phyloP scores from a whole-genome alignment of 495 filamentous ascomycete species.

The Hypoxylon fragiforme region DNA sequence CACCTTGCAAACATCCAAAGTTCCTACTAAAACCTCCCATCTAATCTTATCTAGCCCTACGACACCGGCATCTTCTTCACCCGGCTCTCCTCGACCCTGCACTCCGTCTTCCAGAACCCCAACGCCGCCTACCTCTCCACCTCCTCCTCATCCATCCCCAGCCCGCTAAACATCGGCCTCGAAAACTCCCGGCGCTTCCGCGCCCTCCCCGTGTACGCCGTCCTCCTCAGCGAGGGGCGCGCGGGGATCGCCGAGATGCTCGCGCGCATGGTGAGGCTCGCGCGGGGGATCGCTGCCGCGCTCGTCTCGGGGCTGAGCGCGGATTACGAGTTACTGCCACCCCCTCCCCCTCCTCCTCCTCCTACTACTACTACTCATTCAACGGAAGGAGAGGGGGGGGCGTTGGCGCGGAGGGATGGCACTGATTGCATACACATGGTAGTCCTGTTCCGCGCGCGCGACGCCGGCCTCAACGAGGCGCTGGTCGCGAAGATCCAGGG shows the following conservation, averaged over 20 bases:
- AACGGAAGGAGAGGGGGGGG: too few species aligned
- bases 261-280: constrained; percentile 68
- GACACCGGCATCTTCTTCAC: constrained; percentile 90
- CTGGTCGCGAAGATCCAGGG: constrained; percentile 74
- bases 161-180: constrained; percentile 83
- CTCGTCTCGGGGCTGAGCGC: constrained; percentile 49
- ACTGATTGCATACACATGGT: constrained; percentile 67
- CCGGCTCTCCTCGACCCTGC: constrained; percentile 58
- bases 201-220: constrained; percentile 84
- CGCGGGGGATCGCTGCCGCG: constrained; percentile 66
- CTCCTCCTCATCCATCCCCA: constrained; percentile 58
- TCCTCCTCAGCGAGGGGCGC: constrained; percentile 73
- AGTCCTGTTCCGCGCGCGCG: constrained; percentile 78
- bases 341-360: too few species aligned
- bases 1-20: background rate
- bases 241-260: constrained; percentile 73
- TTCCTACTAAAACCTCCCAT: constrained; percentile 6
- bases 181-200: constrained; percentile 93
- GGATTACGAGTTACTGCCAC: constrained; percentile 70
- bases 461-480: constrained; percentile 64
- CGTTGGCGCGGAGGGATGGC: too few species aligned
- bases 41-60: constrained; percentile 75
- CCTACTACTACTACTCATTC: too few species aligned
- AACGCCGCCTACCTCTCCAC: constrained; percentile 80
- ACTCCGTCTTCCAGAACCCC: constrained; percentile 75